Base-by-base conservation (phyloP, 2,329 filamentous ascomycete genomes). In the Trichoderma lentiforme region DNA sequence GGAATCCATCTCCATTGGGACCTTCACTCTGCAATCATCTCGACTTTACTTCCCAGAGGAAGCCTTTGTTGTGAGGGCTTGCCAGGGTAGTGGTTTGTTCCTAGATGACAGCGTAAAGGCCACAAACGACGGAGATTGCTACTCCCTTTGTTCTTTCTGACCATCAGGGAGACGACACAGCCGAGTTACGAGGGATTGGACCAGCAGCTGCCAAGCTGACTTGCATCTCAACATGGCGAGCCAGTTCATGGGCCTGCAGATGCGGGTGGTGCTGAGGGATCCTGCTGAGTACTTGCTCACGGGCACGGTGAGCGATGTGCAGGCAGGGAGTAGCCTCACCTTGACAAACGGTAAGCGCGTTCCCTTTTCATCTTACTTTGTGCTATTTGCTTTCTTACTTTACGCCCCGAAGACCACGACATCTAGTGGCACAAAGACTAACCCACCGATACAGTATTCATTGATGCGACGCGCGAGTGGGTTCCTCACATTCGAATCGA, bases 201-300 rank as follows among this genome's bases (percentile, higher is more conserved):
- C n/a, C 32, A 14, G 11, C 21, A 53, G 8, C 34, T 39, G 58
- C 21, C 30, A 47, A 3, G 36, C 36, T 9, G 47, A 30, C 60
- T 47, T 47, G 53, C 24, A 30, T 61, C 28, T 57, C 70, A 79
- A 56, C 56, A 83, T 83, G 82, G 89, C 91, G 63, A 85, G 86
- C 73, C 86, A 90, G 78, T 94, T 95, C 80, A 89, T 93, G 77
- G 93, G 93, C 73, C 87, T 93, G 80, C 90, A 91, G 73, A 93
- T 96, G 82, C 84, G 90, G 73, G 90, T 96, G 77, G 91, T 91
- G 43, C 86, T 96, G 74, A 88, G 87, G 76, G 85, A 89, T 72
- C 91, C 92, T 67, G 86, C 87, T 3, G 88, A 88, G 73, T 88
- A 87, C 56, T 85, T 88, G 76, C 83, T 95, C 64, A 89, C 90